phyloP scores from a whole-genome alignment of 768 basidiomycete genomes.

The Auriculariales sp. region DNA sequence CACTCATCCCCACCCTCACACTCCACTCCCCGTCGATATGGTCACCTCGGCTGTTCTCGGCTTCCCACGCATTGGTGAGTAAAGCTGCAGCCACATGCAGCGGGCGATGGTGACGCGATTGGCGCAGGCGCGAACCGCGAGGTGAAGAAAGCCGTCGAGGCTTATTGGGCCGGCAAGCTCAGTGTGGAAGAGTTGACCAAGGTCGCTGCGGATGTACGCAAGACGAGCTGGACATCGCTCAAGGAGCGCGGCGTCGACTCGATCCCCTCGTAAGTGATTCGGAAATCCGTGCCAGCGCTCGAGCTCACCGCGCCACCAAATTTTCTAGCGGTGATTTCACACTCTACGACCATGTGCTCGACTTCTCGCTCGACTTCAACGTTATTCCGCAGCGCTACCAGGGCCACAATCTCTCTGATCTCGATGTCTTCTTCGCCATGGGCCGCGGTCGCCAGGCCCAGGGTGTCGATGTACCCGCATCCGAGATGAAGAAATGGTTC shows the following conservation, averaged over 20 bases:
- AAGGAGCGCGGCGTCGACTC: slow-evolving; percentile 77
- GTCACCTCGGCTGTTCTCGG: slow-evolving; percentile 78
- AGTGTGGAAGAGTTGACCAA: slow-evolving; percentile 79
- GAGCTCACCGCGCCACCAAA: slow-evolving; percentile 7
- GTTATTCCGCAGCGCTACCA: slow-evolving; percentile 91
- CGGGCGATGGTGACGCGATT: not conserved
- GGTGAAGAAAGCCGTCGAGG: slow-evolving; percentile 95
- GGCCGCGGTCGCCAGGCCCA: slow-evolving; percentile 94
- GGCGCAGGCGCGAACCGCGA: slow-evolving; percentile 76
- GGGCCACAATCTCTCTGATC: slow-evolving; percentile 68
- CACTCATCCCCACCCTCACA: too few species aligned
- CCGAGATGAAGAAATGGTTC: slow-evolving; percentile 99
- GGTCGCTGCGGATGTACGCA: slow-evolving; percentile 75
- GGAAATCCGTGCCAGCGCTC: slow-evolving; percentile 9
- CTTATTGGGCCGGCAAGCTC: slow-evolving; percentile 93
- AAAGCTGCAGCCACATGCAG: not conserved
- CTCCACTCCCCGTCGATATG: too few species aligned
- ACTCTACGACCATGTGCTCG: slow-evolving; percentile 95
- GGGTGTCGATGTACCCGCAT: slow-evolving; percentile 90
- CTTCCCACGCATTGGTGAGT: slow-evolving; percentile 78
- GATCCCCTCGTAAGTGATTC: slow-evolving; percentile 64
- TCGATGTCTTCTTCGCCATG: slow-evolving; percentile 98
- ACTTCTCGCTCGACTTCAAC: slow-evolving; percentile 93
- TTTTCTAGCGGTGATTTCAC: slow-evolving; percentile 84
- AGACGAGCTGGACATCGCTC: slow-evolving; percentile 75